Evolutionary conservation across 768 basidiomycete species (phyloP), one percentile per base, ranked within the genome.

Genomic region (Termitomyces sp.): DNA sequence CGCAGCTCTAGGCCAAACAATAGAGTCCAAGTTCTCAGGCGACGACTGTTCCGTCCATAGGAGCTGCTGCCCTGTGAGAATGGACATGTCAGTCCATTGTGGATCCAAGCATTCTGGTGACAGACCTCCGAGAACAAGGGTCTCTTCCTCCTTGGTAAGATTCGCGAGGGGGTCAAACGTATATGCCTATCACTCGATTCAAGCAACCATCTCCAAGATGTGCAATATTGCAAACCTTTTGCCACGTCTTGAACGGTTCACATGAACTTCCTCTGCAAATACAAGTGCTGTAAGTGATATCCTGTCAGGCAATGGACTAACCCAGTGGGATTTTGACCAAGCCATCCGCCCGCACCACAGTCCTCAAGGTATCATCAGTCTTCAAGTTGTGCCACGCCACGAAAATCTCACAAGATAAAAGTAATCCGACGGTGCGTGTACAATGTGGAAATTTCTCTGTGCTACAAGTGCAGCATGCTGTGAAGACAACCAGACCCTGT

Each of bases 1-100:
- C n/a, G n/a, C n/a, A n/a, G n/a, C n/a, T n/a, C 87, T 78, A 12
- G 88, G 90, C 90, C 90, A 92, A 1, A 79, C 75, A 47, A 83
- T 84, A 2, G 80, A 64, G 63, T 92, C 89, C 26, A 91, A 68
- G 63, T 86, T 91, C 55, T 77, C 73, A n/a, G 87, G 79, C 8
- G 79, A 79, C 0, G 86, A 80, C 67, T 90, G 88, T 66, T 91
- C 89, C 0, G 84, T n/a, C n/a, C n/a, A n/a, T n/a, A n/a, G 74
- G 1, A 84, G 77, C 34, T 86, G 82, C 65, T 90, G 79, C 13
- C 84, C 82, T 84, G 50, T n/a, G n/a, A n/a, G n/a, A n/a, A n/a
- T n/a, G n/a, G n/a, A 27, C 24, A 29, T 41, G 18, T 52, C 26
- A 20, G 7, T 41, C 4, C 8, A n/a, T n/a, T n/a, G n/a, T 12